Conservation (phyloP, 148 eudicot species). For the Fagopyrum tataricum region DNA sequence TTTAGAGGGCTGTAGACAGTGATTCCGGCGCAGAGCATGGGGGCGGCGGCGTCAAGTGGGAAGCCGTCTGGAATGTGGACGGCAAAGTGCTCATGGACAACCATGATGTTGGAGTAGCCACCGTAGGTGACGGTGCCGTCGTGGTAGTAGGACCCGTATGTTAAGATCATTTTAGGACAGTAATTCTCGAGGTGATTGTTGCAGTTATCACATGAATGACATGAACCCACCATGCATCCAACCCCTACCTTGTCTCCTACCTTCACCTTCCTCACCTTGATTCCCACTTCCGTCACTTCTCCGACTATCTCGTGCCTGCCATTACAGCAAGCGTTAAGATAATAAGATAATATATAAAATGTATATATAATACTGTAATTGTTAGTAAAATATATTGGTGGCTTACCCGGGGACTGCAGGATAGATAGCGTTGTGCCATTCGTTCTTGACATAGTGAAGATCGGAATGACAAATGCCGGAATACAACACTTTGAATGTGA, state of each 20-base stretch:
- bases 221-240: slow-evolving; percentile 28
- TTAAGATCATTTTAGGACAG: slow-evolving; percentile 19
- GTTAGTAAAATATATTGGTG: too few species aligned
- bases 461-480: slow-evolving; percentile 30
- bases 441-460: slow-evolving; percentile 26
- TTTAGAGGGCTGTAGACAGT: slow-evolving; percentile 25
- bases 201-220: slow-evolving; percentile 22
- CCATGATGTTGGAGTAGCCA: slow-evolving; percentile 26
- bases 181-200: slow-evolving; percentile 19
- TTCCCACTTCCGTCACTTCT: slow-evolving; percentile 16
- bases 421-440: slow-evolving; percentile 32
- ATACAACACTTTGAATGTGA: slow-evolving; percentile 21
- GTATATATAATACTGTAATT: too few species aligned
- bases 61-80: slow-evolving; percentile 17
- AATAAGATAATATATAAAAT: too few species aligned
- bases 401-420: slow-evolving; percentile 90
- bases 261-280: slow-evolving; percentile 1
- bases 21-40: slow-evolving; percentile 28
- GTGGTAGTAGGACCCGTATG: slow-evolving; percentile 16
- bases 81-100: slow-evolving; percentile 15
- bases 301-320: slow-evolving; percentile 31
- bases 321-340: background rate
- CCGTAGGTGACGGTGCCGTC: slow-evolving; percentile 24
- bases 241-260: slow-evolving; percentile 27
- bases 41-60: slow-evolving; percentile 19